Conservation (phyloP, 768 basidiomycete species). For the Pleurotus sapidus region DNA sequence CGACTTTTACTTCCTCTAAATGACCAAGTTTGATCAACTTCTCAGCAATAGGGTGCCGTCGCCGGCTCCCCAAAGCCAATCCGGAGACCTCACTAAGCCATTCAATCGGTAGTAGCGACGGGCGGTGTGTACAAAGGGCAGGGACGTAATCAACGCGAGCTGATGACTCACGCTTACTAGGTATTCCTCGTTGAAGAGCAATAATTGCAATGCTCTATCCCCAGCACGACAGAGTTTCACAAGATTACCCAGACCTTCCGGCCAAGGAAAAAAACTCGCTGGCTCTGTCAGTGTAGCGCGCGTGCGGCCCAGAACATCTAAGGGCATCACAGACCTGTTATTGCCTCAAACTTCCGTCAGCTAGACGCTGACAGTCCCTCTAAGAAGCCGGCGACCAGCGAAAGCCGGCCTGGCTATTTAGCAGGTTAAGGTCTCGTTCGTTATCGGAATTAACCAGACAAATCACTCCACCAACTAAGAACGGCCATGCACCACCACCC, state of each 20-base stretch:
- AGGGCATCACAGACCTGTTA: constrained; percentile 91
- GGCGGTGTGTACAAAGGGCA: constrained; percentile 86
- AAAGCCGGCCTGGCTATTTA: constrained; percentile 82
- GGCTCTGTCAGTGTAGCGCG: constrained; percentile 88
- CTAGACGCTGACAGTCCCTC: constrained; percentile 82
- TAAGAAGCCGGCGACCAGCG: constrained; percentile 77
- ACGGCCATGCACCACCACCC: constrained; percentile 89
- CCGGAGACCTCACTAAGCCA: constrained; percentile 80
- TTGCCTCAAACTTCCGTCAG: constrained; percentile 85
- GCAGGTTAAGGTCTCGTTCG: constrained; percentile 92
- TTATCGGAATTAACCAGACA: constrained; percentile 97
- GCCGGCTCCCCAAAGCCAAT: constrained; percentile 66
- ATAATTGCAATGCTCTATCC: constrained; percentile 89
- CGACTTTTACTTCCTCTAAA: too few relatives aligned
- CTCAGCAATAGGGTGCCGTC: constrained; percentile 38
- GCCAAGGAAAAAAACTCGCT: constrained; percentile 61
- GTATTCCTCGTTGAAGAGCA: constrained; percentile 91
- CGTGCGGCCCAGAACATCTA: constrained; percentile 81
- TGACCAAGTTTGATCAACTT: too few relatives aligned
- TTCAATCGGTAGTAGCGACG: constrained; percentile 85
- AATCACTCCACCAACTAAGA: constrained; percentile 93
- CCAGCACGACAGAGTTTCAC: constrained; percentile 75
- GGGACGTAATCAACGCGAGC: constrained; percentile 88
- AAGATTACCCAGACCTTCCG: constrained; percentile 57
- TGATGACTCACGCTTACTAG: constrained; percentile 86